Percentiles rank a stretch among this genome's conserved stretches.
phyloP scores from a whole-genome alignment of 164 flowering plant species.

The Nymphaea colorata region DNA sequence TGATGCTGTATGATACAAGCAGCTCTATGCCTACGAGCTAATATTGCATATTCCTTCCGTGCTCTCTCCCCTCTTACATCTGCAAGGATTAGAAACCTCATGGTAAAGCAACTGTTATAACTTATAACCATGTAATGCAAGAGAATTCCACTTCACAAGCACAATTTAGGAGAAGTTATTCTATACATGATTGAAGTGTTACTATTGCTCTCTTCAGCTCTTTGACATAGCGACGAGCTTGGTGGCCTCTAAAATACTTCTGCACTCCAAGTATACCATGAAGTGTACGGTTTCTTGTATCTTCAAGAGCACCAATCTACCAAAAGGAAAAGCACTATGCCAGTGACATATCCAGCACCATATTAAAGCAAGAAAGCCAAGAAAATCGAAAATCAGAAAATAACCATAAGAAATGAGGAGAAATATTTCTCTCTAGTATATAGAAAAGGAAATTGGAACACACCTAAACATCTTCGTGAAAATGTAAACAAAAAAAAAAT shows the following conservation, averaged over 20 bases:
- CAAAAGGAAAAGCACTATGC: conserved; percentile 4
- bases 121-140: no score
- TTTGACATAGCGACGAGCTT: conserved; percentile 53
- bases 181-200: conserved; percentile 77
- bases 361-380: no score
- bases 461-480: no score
- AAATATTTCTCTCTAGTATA: no score
- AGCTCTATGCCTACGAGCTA: conserved; percentile 55
- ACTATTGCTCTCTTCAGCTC: conserved; percentile 57
- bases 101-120: neutral
- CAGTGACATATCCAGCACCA: no score
- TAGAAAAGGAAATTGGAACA: no score
- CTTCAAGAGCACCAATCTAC: conserved; percentile 96
- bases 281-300: conserved; percentile 90
- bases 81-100: conserved; percentile 17
- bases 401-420: no score
- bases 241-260: conserved; percentile 94
- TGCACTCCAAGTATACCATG: conserved; percentile 90
- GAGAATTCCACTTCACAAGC: neutral
- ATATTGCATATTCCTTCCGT: conserved; percentile 44
- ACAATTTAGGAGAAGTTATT: neutral
- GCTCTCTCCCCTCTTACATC: conserved; percentile 73
- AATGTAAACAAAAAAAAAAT: no score
- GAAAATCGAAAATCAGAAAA: no score
- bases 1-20: conserved; percentile 61